These are phyloP conservation scores for Ophioceras dolichostomum DNA, from an alignment of 2,329 filamentous ascomycete genomes.

Conservation along the genomic window DNA sequence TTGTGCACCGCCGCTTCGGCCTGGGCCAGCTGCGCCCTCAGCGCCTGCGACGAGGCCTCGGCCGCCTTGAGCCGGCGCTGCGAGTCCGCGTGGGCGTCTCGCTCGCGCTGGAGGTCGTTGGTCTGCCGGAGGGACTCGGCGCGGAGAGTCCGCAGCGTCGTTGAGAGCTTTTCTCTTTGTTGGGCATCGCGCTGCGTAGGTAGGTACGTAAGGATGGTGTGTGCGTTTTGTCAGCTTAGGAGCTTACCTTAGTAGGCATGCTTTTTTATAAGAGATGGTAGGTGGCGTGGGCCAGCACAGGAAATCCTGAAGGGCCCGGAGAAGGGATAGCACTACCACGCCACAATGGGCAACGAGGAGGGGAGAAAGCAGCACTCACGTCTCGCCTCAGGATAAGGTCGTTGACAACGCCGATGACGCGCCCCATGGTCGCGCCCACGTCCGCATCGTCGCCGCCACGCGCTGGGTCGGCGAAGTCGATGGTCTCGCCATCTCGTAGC, in stretches of 20 bases:
- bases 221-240: background rate
- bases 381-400: conserved; percentile 85
- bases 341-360: background rate
- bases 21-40: conserved; percentile 57
- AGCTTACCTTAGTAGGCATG: background rate
- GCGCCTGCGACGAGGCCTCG: conserved; percentile 59
- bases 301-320: no score
- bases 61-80: conserved; percentile 42
- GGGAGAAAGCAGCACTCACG: conserved; percentile 36
- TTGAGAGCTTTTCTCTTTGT: conserved; percentile 71
- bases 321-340: no score
- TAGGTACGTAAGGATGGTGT: background rate
- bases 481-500: conserved; percentile 53
- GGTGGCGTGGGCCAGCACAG: no score
- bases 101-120: conserved; percentile 49
- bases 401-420: conserved; percentile 86
- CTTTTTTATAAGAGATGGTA: no score
- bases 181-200: conserved; percentile 68
- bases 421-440: conserved; percentile 52
- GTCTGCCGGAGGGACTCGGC: conserved; percentile 64
- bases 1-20: conserved; percentile 63
- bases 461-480: conserved; percentile 72
- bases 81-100: conserved; percentile 39
- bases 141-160: conserved; percentile 64
- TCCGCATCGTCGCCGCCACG: conserved; percentile 38